These are phyloP conservation scores for Fusarium pininemorale DNA, from an alignment of 2,329 filamentous ascomycete genomes.

Conservation along the genomic window DNA sequence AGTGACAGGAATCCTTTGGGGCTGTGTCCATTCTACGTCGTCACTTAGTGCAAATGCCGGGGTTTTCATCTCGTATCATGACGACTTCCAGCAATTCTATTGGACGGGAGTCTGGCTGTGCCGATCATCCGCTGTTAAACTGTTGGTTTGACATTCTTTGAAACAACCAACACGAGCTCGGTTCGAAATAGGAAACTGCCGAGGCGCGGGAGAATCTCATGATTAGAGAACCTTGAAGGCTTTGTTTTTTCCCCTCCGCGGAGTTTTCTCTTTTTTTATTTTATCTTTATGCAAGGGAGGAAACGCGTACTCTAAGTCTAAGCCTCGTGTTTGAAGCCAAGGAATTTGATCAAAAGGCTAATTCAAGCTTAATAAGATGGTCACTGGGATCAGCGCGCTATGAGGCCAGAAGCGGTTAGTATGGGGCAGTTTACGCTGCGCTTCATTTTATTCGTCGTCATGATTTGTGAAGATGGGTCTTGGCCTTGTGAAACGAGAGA, in stretches of 20 bases:
- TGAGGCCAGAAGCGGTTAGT: background rate
- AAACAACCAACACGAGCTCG: background rate
- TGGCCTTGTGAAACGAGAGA: background rate
- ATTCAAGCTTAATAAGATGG: background rate
- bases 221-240: background rate
- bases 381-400: background rate
- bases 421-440: background rate
- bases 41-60: background rate
- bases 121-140: background rate
- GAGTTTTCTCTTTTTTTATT: too few species aligned
- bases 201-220: background rate
- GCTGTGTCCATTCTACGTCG: background rate
- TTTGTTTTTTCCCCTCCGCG: too few species aligned
- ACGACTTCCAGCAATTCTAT: fast-evolving
- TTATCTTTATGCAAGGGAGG: background rate
- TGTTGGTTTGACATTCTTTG: background rate
- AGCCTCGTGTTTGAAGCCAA: background rate
- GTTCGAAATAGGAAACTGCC: background rate
- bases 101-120: background rate
- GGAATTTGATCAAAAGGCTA: background rate
- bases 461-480: background rate
- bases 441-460: background rate
- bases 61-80: background rate
- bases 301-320: too few species aligned
- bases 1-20: background rate